These are phyloP conservation scores for Aciculoconidium aculeatum DNA, from an alignment of 805 yeast species.

Conservation along the genomic window DNA sequence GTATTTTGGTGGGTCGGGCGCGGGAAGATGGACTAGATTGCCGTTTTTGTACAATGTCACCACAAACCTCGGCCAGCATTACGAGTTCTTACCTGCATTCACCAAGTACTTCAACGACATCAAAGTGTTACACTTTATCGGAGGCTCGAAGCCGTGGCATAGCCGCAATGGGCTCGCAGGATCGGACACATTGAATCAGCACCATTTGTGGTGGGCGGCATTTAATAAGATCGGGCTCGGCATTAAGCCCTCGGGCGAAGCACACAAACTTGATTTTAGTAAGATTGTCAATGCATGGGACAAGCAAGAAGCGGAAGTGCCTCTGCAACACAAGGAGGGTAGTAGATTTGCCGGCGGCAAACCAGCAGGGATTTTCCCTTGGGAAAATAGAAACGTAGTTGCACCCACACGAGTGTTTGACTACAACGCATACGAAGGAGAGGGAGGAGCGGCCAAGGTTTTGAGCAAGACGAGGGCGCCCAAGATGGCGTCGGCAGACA, in stretches of 20 bases:
- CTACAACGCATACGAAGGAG: constrained; percentile 2
- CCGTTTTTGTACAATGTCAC: constrained; percentile 34
- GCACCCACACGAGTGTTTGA: constrained; percentile 22
- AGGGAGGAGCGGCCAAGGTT: too few species aligned
- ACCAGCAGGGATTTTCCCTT: constrained; percentile 19
- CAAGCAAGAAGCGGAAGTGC: constrained; percentile 3
- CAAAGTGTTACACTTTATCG: constrained; percentile 28
- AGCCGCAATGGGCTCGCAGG: constrained; percentile 9
- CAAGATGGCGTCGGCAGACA: not conserved
- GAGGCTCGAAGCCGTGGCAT: constrained; percentile 29
- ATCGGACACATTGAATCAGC: constrained; percentile 16
- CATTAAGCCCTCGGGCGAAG: constrained; percentile 19
- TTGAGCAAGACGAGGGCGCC: constrained; percentile 7
- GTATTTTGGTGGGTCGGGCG: constrained; percentile 21
- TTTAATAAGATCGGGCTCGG: constrained; percentile 18
- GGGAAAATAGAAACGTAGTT: constrained; percentile 20
- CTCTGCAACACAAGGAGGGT: too few species aligned
- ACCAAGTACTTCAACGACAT: constrained; percentile 22
- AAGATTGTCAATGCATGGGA: constrained; percentile 21
- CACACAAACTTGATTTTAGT: constrained; percentile 14
- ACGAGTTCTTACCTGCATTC: constrained; percentile 30
- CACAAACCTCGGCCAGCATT: constrained; percentile 17
- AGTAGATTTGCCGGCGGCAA: not conserved
- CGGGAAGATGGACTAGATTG: constrained; percentile 23
- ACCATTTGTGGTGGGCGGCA: constrained; percentile 25